Conservation (phyloP, 2,329 filamentous ascomycete species). For the Ophiostoma triangulosporum region DNA sequence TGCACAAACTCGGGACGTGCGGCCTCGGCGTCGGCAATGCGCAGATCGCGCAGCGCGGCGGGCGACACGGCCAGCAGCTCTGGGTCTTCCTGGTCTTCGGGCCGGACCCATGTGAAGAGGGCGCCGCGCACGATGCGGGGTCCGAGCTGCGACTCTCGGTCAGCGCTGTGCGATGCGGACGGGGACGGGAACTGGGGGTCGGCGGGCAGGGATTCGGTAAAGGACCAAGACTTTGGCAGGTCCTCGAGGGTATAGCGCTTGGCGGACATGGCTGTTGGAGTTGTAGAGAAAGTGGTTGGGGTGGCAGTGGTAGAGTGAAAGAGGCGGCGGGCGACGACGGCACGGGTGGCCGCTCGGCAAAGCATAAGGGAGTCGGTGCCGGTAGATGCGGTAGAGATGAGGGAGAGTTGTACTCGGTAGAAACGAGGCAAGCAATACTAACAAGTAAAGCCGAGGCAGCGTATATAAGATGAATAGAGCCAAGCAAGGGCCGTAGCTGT, state of each 20-base stretch:
- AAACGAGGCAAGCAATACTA: no score
- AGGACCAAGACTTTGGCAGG: slow-evolving; percentile 52
- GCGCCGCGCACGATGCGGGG: slow-evolving; percentile 78
- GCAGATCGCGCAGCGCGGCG: slow-evolving; percentile 68
- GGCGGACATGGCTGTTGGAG: slow-evolving; percentile 14
- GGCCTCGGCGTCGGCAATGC: slow-evolving; percentile 55
- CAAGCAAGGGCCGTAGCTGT: no score
- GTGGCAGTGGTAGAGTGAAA: background rate
- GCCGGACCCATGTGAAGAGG: slow-evolving; percentile 81
- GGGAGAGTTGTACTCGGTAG: background rate
- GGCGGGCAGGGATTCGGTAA: slow-evolving; percentile 55
- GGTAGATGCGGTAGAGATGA: background rate
- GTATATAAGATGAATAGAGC: no score
- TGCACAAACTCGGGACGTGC: slow-evolving; percentile 60
- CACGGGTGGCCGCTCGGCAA: slow-evolving; percentile 3
- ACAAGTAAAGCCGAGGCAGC: no score
- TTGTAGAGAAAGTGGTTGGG: background rate
- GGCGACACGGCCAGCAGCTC: slow-evolving; percentile 73
- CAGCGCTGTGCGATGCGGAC: slow-evolving; percentile 64
- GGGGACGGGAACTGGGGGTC: slow-evolving; percentile 73
- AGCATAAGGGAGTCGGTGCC: slow-evolving; percentile 2
- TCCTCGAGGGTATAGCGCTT: slow-evolving; percentile 30
- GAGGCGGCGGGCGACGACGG: background rate
- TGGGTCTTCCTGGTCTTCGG: slow-evolving; percentile 55
- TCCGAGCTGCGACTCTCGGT: slow-evolving; percentile 53